phyloP scores from a whole-genome alignment of 139 green algal genomes.

The Pleodorina starrii region DNA sequence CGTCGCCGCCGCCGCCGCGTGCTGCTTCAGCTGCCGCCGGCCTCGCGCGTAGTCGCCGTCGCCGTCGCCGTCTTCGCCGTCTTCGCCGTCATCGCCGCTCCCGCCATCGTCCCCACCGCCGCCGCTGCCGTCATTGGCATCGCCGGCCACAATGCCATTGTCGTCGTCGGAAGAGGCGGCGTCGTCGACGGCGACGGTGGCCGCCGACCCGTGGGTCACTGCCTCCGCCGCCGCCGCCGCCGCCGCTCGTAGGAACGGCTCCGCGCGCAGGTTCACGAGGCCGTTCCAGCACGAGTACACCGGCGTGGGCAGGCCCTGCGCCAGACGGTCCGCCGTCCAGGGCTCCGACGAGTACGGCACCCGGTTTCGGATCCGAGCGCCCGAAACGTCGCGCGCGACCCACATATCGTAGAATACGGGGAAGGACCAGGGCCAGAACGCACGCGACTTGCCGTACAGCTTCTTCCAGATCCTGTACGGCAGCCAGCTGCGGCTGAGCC shows the following conservation, averaged over 20 bases:
- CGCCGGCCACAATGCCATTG: background rate
- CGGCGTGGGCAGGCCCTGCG: constrained; percentile 63
- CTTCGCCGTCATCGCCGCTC: background rate
- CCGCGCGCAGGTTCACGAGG: constrained; percentile 64
- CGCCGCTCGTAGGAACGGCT: constrained; percentile 49
- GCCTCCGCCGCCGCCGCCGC: background rate
- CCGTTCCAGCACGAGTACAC: constrained; percentile 82
- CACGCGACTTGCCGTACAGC: constrained; percentile 58
- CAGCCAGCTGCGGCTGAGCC: background rate
- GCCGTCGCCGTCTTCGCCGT: background rate
- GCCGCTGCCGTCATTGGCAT: background rate
- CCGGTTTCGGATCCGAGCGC: constrained; percentile 41
- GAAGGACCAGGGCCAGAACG: constrained; percentile 53
- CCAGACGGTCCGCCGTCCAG: constrained; percentile 37
- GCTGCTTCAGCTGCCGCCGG: background rate
- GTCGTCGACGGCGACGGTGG: background rate
- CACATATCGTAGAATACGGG: constrained; percentile 68
- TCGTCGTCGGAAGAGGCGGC: background rate
- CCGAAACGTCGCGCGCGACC: constrained; percentile 59
- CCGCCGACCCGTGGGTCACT: background rate
- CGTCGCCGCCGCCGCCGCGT: background rate
- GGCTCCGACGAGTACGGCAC: constrained; percentile 11
- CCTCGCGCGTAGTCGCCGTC: background rate
- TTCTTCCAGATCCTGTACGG: constrained; percentile 23
- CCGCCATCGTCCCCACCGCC: background rate